Conservation (phyloP, 768 basidiomycete genomes). For the Boletellus sp. region DNA sequence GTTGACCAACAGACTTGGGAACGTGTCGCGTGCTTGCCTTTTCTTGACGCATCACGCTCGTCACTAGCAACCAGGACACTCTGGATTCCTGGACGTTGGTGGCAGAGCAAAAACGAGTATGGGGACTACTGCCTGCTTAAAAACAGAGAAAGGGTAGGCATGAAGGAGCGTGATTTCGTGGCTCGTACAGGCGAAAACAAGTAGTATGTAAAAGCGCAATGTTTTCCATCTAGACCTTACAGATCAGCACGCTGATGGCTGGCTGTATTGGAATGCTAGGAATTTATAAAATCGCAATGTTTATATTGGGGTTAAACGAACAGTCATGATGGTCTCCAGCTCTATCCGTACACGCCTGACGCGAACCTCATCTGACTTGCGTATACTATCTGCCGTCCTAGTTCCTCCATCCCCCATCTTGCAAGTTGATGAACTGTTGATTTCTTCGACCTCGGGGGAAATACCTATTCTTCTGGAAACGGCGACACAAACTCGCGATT, state of each 20-base stretch:
- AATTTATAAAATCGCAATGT: slow-evolving; percentile 1
- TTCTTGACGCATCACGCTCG: slow-evolving; percentile 80
- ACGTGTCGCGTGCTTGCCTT: slow-evolving; percentile 71
- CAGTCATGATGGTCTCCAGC: slow-evolving; percentile 11
- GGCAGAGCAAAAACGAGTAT: slow-evolving; percentile 69
- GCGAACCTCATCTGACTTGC: slow-evolving; percentile 41
- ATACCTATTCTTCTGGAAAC: slow-evolving; percentile 49
- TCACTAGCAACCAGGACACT: slow-evolving; percentile 68
- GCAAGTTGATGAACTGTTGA: slow-evolving; percentile 34
- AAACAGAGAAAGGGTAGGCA: slow-evolving; percentile 41
- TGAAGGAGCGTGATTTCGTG: slow-evolving; percentile 24
- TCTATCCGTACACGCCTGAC: slow-evolving; percentile 27
- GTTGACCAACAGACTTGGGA: slow-evolving; percentile 70
- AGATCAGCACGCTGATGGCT: slow-evolving; percentile 17
- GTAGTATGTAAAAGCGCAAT: slow-evolving; percentile 7
- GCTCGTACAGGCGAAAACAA: slow-evolving; percentile 5
- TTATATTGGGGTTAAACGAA: not conserved
- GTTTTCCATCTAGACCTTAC: slow-evolving; percentile 6
- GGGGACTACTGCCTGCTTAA: slow-evolving; percentile 90
- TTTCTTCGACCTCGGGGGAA: slow-evolving; percentile 42
- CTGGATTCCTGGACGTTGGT: slow-evolving; percentile 71
- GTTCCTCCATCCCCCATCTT: slow-evolving; percentile 47
- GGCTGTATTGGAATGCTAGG: slow-evolving; percentile 19
- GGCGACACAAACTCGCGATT: slow-evolving; percentile 6
- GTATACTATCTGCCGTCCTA: slow-evolving; percentile 34